Base-by-base conservation (phyloP, 352 stramenopile species). In the Phytophthora cryptogea region DNA sequence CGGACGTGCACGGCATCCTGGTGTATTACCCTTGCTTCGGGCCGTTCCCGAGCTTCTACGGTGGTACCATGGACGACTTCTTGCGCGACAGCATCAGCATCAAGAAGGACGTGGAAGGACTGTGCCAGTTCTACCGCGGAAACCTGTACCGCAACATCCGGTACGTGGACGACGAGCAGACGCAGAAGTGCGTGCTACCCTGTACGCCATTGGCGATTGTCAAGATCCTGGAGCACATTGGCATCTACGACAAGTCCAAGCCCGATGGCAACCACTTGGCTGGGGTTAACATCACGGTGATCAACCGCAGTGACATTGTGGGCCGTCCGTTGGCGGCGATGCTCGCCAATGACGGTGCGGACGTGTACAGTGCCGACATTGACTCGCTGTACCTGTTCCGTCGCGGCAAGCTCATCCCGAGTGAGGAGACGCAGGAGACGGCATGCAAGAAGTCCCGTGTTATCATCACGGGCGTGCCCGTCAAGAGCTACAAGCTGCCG, bases 1-100 rank as follows among this genome's bases (percentile, higher is more conserved):
- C 89, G 14, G 81, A 95, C n/a, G 96, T 98, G 45, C 92, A 98
- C 77, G 95, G 97, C 35, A 98, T 99, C 60, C 96, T 99, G 51
- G 91, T 99, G 14, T 99, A 99, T 78, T 99, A 99, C 79, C 97
- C 97, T 44, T 98, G 98, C 76, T 99, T 99, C 63, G 97, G 96
- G 37, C 68, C 91, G 40, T 96, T 98, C 60, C 95, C 97, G 59
- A 98, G 86, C 40, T 99, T 99, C 72, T 98, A 87, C 55, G 97
- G 97, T 27, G 94, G 92, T 42, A 92, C 85, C 53, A 98, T 99
- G 84, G 96, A 99, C 82, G 97, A 99, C 77, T 98, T 99, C 53
- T 62, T 99, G 28, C 88, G 97, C 54, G 97, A 99, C 80, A 92
- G 76, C 30, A 95, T 99, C 45, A 97, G 89, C 37, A 88, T 97